Percentiles rank a stretch among this genome's conserved stretches.
These are phyloP conservation scores for Geotrichum histeridarum DNA, from an alignment of 1,139 yeast genomes.

Conservation along the genomic window DNA sequence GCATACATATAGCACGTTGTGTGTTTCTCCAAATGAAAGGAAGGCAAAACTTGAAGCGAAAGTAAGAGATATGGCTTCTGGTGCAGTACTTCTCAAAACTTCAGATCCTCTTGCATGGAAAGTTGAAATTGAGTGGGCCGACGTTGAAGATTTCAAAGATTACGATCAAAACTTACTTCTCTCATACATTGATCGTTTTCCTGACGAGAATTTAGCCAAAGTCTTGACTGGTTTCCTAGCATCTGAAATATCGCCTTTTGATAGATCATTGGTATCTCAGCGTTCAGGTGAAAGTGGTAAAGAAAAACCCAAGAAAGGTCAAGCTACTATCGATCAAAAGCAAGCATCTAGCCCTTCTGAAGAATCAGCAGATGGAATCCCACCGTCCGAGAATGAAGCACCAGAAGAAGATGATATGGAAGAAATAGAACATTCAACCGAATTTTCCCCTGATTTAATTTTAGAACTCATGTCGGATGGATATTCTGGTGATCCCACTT, in stretches of 20 bases:
- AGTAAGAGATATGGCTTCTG: constrained; percentile 57
- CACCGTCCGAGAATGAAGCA: constrained; percentile 25
- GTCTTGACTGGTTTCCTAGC: constrained; percentile 42
- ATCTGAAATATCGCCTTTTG: constrained; percentile 66
- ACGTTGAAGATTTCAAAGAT: constrained; percentile 47
- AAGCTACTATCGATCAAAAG: constrained; percentile 19
- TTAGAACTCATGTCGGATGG: constrained; percentile 54
- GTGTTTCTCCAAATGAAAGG: constrained; percentile 43
- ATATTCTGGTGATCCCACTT: constrained; percentile 43
- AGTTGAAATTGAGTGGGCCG: constrained; percentile 70
- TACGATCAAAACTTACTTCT: constrained; percentile 48
- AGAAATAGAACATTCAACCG: constrained; percentile 28
- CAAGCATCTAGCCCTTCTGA: constrained; percentile 16
- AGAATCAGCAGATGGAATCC: constrained; percentile 23
- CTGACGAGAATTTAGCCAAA: constrained; percentile 57
- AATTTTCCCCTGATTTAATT: constrained; percentile 49
- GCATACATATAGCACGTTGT: constrained; percentile 53
- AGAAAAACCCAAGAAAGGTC: constrained; percentile 21
- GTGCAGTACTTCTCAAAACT: constrained; percentile 64
- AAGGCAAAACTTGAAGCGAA: constrained; percentile 43
- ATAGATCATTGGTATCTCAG: not conserved
- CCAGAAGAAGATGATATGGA: constrained; percentile 25
- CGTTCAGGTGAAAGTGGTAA: constrained; percentile 14
- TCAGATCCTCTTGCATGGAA: constrained; percentile 67
- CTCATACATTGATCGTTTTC: constrained; percentile 54